Evolutionary conservation across 2,329 filamentous ascomycete species (phyloP).

Genomic region (Fusarium fracticaudum): DNA sequence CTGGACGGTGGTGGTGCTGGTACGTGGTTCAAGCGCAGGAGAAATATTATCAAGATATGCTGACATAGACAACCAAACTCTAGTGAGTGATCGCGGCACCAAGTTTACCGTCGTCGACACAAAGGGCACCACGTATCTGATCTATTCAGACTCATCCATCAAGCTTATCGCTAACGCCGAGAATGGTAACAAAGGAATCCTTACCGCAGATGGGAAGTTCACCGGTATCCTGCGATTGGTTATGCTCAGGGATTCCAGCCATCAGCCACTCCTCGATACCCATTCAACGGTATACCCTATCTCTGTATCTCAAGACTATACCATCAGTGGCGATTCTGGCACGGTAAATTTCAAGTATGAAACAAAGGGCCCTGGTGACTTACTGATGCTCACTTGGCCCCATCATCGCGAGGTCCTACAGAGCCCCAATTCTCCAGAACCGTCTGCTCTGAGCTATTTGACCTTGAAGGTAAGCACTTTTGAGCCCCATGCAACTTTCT

Average conservation of each 20-base stretch:
- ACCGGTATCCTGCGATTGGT: neutral
- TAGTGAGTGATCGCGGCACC: neutral
- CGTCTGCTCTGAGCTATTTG: neutral
- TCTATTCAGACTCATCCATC: neutral
- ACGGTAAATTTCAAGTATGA: neutral
- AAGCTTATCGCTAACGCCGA: neutral
- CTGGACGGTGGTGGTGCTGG: fast-evolving
- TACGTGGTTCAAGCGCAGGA: fast-evolving
- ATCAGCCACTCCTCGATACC: neutral
- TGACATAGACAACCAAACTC: neutral
- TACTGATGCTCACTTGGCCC: neutral
- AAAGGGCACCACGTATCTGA: neutral
- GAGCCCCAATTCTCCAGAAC: neutral
- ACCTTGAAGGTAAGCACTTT: neutral
- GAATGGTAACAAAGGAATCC: neutral
- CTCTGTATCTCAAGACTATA: neutral
- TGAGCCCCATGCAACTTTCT: fast-evolving
- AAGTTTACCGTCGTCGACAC: neutral
- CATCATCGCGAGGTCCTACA: neutral
- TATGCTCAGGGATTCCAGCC: neutral
- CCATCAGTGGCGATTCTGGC: neutral
- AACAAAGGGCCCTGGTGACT: neutral
- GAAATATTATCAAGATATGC: fast-evolving
- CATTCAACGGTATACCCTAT: neutral
- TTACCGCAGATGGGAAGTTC: neutral